Evolutionary conservation across 1,284 basidiomycete genomes (phyloP).

Genomic region (Cryptococcus deneoformans): DNA sequence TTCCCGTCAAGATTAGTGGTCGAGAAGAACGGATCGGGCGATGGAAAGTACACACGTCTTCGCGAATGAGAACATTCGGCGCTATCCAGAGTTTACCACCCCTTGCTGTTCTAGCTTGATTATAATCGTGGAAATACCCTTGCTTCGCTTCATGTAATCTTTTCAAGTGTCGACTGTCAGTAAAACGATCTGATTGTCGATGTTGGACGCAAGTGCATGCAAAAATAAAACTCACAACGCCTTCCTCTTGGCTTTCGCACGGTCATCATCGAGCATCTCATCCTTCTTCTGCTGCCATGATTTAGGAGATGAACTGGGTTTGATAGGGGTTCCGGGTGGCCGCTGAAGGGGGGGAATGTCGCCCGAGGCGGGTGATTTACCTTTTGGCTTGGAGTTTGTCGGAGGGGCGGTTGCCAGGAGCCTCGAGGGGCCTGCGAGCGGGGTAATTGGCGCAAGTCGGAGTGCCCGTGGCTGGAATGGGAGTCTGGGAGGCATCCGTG

Average conservation of each 20-base stretch:
- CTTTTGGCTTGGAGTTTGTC: conserved; percentile 1
- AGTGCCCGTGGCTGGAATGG: conserved; percentile 1
- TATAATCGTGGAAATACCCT: conserved; percentile 89
- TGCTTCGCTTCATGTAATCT: conserved; percentile 82
- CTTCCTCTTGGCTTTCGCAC: conserved; percentile 65
- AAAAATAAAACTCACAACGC: conserved; percentile 60
- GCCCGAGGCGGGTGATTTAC: background rate
- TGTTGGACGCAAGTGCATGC: background rate
- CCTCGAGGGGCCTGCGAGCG: background rate
- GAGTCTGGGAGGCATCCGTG: conserved; percentile 10
- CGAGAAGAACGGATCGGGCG: background rate
- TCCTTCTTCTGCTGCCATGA: conserved; percentile 66
- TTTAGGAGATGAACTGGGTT: conserved; percentile 58
- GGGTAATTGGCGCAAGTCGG: background rate
- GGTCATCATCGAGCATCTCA: conserved; percentile 69
- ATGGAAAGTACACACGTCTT: conserved; percentile 64
- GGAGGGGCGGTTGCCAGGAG: background rate
- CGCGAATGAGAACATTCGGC: conserved; percentile 79
- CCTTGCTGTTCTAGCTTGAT: conserved; percentile 62
- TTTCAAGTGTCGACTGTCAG: background rate
- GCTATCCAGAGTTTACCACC: conserved; percentile 97
- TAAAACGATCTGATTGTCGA: background rate
- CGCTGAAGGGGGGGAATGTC: conserved; percentile 42
- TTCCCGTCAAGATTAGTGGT: no score
- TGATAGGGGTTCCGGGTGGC: conserved; percentile 69